Percentiles rank a stretch among this genome's conserved stretches.
These are phyloP conservation scores for Aspergillus luchuensis DNA, from an alignment of 2,329 filamentous ascomycete species.

Conservation along the genomic window DNA sequence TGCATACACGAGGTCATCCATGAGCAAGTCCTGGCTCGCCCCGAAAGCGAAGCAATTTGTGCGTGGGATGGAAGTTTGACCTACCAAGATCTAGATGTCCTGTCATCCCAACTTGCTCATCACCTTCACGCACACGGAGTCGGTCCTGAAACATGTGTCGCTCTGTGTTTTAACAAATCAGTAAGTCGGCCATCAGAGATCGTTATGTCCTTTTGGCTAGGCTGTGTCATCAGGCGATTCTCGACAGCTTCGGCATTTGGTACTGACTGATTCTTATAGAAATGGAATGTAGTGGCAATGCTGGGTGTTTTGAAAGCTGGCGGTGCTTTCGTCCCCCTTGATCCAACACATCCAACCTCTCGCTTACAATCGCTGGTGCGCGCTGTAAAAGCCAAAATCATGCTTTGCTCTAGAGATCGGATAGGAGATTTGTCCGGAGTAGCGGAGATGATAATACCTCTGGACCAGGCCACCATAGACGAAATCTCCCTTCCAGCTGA, in stretches of 20 bases:
- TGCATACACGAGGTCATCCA: slow-evolving; percentile 43
- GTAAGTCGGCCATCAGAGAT: slow-evolving; percentile 23
- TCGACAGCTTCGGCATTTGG: neutral
- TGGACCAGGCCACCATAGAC: slow-evolving; percentile 31
- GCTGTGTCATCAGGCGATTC: neutral
- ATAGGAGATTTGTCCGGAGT: slow-evolving; percentile 24
- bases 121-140: slow-evolving; percentile 44
- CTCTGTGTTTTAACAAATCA: slow-evolving; percentile 48
- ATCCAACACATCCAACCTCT: slow-evolving; percentile 42
- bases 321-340: slow-evolving; percentile 45
- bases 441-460: slow-evolving; percentile 30
- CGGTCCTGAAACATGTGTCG: slow-evolving; percentile 39
- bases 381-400: slow-evolving; percentile 36
- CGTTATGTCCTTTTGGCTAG: neutral
- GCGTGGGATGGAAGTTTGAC: slow-evolving; percentile 46
- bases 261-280: slow-evolving; percentile 27
- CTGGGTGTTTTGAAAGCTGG: slow-evolving; percentile 47
- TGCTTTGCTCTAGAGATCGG: slow-evolving; percentile 37
- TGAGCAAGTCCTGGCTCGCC: slow-evolving; percentile 39
- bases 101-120: slow-evolving; percentile 41
- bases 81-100: slow-evolving; percentile 38
- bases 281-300: slow-evolving; percentile 47
- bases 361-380: slow-evolving; percentile 38
- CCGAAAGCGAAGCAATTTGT: slow-evolving; percentile 38
- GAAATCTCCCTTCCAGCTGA: slow-evolving; percentile 22